Base-by-base conservation (phyloP, 2,329 filamentous ascomycete species). In the Pseudogymnoascus sp. region DNA sequence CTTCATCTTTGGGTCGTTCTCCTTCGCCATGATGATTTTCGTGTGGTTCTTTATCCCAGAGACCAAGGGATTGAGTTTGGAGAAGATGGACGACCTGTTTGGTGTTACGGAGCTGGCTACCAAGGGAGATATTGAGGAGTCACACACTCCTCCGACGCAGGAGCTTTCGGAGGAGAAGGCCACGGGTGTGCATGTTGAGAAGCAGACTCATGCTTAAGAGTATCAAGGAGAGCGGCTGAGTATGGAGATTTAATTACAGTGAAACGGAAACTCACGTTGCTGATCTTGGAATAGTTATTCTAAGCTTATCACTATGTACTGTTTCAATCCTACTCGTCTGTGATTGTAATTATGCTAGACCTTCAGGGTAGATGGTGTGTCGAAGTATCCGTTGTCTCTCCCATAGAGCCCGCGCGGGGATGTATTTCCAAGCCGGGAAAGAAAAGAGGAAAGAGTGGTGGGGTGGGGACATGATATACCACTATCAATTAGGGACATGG, bases 1-100 rank as follows among this genome's bases (percentile, higher is more conserved):
- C 73, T 81, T 90, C 71, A 84, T 88, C 68, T 90, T 88, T 72
- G 81, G 84, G 8, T 80, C 74, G 61, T 89, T 89, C 72, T 86
- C 85, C 71, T 79, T 86, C 67, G 70, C 78, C 67, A 88, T 89
- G 82, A 82, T 82, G 37, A 37, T 68, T 18, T 67, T 68, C 15
- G 66, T 67, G 7, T 70, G 63, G 69, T 74, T 75, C 60, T 66
- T 74, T 2, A 71, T 75, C 15, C 87, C 87, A 0, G 87, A 90
- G 74, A 90, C 87, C 9, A 89, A 89, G 76, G 87, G 87, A 13
- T 36, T 80, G 63, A 77, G 77, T 45, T 76, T 87, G 63, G 85
- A 88, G 74, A 62, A 63, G 37, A 87, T 87, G 83, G 83, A 87
- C 69, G 82, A 86, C 67, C 76, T 87, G 13, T 87, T 87, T 70